phyloP scores from a whole-genome alignment of 345 rosid genomes.

The Noccaea bulbosa region DNA sequence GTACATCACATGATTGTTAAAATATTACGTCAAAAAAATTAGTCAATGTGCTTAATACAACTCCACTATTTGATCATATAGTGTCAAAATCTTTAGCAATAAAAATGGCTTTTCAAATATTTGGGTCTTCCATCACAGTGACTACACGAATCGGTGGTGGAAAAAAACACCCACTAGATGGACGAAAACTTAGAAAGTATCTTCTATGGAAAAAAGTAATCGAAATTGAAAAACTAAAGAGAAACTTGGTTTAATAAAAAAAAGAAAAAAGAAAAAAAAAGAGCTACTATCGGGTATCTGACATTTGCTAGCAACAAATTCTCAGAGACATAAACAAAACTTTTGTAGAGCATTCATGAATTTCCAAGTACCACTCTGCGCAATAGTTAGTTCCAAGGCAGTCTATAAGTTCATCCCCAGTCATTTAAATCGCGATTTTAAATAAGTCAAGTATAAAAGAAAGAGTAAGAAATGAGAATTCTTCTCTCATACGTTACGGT shows the following conservation, averaged over 20 bases:
- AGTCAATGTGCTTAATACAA: slow-evolving; percentile 37
- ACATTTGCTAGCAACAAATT: too few relatives aligned
- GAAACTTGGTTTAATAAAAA: slow-evolving; percentile 3
- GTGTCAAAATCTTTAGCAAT: slow-evolving; percentile 26
- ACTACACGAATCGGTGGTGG: slow-evolving; percentile 19
- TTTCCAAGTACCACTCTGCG: too few relatives aligned
- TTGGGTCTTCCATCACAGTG: slow-evolving; percentile 31
- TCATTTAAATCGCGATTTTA: too few relatives aligned
- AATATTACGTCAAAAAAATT: slow-evolving; percentile 6
- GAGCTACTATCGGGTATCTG: too few relatives aligned
- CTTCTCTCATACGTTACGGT: too few relatives aligned
- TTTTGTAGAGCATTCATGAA: too few relatives aligned
- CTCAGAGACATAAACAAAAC: too few relatives aligned
- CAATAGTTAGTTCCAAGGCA: too few relatives aligned
- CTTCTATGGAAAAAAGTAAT: slow-evolving; percentile 13
- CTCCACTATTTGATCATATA: slow-evolving; percentile 37
- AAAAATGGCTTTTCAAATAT: slow-evolving; percentile 15
- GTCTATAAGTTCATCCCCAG: too few relatives aligned
- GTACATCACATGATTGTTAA: slow-evolving; percentile 17
- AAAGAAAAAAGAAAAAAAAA: too few relatives aligned
- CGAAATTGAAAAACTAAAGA: background rate
- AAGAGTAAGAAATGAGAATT: too few relatives aligned
- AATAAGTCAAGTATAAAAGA: too few relatives aligned
- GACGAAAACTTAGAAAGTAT: slow-evolving; percentile 32
- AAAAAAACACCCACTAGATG: slow-evolving; percentile 17